Conservation (phyloP, 2,329 filamentous ascomycete genomes). For the Sphaerulina populicola region DNA sequence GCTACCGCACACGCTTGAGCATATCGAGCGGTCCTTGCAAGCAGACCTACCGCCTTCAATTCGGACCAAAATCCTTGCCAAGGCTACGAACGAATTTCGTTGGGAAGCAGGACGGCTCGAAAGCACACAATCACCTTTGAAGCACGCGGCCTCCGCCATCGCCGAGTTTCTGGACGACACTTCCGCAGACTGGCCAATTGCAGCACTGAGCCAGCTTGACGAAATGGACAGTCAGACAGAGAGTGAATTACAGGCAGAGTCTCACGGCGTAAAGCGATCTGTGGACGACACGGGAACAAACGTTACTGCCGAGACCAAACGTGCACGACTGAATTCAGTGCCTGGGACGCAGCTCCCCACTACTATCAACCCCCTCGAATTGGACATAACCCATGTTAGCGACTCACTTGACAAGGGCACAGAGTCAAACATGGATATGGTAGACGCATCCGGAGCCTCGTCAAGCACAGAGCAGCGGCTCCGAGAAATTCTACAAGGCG, state of each 20-base stretch:
- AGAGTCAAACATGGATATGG: conserved; percentile 2
- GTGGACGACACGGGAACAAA: conserved; percentile 8
- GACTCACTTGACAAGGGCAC: conserved; percentile 35
- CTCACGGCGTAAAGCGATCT: conserved; percentile 18
- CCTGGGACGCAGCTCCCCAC: conserved; percentile 12
- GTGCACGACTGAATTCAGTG: conserved; percentile 16
- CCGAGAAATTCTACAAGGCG: conserved; percentile 18
- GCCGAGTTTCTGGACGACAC: conserved; percentile 19
- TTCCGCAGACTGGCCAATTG: conserved; percentile 24
- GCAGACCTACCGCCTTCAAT: conserved; percentile 21
- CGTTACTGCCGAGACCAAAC: conserved; percentile 20
- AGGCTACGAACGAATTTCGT: conserved; percentile 31
- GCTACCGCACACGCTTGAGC: conserved; percentile 37
- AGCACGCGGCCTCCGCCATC: conserved; percentile 22
- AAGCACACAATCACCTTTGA: conserved; percentile 18
- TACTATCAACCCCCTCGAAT: conserved; percentile 30
- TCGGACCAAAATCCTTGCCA: conserved; percentile 33
- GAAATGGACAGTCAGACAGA: conserved; percentile 31
- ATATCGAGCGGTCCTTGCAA: conserved; percentile 37
- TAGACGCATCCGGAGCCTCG: neutral
- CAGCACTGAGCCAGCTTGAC: conserved; percentile 22
- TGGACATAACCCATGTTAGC: conserved; percentile 37
- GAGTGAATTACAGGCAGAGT: conserved; percentile 22
- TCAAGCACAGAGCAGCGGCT: conserved; percentile 20
- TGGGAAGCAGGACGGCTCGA: conserved; percentile 32